phyloP scores from a whole-genome alignment of 169 alveolate species.

The Cryptosporidium meleagridis region DNA sequence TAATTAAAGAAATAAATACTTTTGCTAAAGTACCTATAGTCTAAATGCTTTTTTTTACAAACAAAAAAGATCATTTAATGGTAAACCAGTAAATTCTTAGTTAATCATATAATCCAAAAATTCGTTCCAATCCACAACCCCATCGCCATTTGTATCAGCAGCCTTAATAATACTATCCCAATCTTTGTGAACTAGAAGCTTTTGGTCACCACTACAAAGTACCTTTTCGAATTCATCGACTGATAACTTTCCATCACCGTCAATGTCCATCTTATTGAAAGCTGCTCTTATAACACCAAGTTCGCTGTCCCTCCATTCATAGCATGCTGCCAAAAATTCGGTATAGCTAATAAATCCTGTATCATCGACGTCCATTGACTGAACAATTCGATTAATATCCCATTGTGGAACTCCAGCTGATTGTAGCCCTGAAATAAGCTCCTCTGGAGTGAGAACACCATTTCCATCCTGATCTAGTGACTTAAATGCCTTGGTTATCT shows the following conservation, averaged over 20 bases:
- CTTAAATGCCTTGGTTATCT: slow-evolving; percentile 76
- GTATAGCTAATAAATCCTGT: slow-evolving; percentile 82
- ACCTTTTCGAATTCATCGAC: slow-evolving; percentile 80
- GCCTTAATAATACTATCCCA: slow-evolving; percentile 77
- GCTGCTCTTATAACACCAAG: slow-evolving; percentile 80
- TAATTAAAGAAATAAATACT: neutral
- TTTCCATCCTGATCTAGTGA: slow-evolving; percentile 78
- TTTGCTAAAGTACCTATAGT: neutral
- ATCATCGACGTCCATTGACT: slow-evolving; percentile 82
- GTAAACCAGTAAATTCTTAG: neutral
- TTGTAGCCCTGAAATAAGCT: slow-evolving; percentile 76
- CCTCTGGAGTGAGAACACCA: slow-evolving; percentile 78
- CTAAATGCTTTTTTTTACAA: neutral
- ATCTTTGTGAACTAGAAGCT: slow-evolving; percentile 75
- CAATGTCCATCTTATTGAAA: slow-evolving; percentile 82
- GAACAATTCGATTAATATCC: slow-evolving; percentile 80
- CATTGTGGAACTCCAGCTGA: slow-evolving; percentile 80
- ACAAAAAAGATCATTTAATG: neutral
- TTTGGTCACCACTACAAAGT: slow-evolving; percentile 77
- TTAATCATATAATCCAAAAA: slow-evolving; percentile 78
- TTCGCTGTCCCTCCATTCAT: slow-evolving; percentile 80
- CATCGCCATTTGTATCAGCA: slow-evolving; percentile 84
- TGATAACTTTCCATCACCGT: slow-evolving; percentile 82
- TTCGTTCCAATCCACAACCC: slow-evolving; percentile 84
- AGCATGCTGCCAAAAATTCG: slow-evolving; percentile 85